Base-by-base conservation (phyloP, 2,329 filamentous ascomycete species). In the Paramyrothecium roridum region DNA sequence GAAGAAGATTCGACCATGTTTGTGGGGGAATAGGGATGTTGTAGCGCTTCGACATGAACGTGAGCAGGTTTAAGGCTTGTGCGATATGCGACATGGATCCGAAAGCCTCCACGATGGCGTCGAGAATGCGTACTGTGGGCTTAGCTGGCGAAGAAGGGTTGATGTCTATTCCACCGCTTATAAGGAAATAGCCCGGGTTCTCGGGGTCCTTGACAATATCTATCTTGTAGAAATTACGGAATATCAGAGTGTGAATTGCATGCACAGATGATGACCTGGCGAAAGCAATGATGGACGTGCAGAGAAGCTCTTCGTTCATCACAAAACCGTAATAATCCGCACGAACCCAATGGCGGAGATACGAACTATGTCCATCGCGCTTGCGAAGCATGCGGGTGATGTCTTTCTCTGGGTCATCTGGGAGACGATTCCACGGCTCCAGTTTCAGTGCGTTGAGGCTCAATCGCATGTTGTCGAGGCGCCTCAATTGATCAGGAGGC, bases 91-190 rank as follows among this genome's bases (percentile, higher is more conserved):
- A 85, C 69, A 87, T 90, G 57, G 78, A 80, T n/a, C 87, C 82
- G 59, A 87, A 89, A 1, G 79, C 76, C 65, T 91, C 85, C 7
- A 87, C 86, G n/a, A 93, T 73, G 10, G 86, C 81, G 54, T 82
- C 76, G 21, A 93, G 76, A 1, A 93, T 75, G 2, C 75, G 73
- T 8, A 68, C 59, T 1, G 81, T 84, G 2, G 90, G 90, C 52
- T 76, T 73, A 33, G 88, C 68, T 8, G 82, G 79, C 1, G 82
- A 86, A 26, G 77, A 74, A 1, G 61, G 63, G 1, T 74, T 66
- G 47, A 82, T 78, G 2, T 65, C 62, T 30, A 65, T 73, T n/a
- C 75, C 71, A 17, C 67, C 73, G 1, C 55, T 58, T 45, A 76
- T 57, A 8, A 57, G 19, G 11, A 64, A 56, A 1, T 65, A 59